phyloP scores from a whole-genome alignment of 2,329 filamentous ascomycete species.

The Neofusicoccum sp. region DNA sequence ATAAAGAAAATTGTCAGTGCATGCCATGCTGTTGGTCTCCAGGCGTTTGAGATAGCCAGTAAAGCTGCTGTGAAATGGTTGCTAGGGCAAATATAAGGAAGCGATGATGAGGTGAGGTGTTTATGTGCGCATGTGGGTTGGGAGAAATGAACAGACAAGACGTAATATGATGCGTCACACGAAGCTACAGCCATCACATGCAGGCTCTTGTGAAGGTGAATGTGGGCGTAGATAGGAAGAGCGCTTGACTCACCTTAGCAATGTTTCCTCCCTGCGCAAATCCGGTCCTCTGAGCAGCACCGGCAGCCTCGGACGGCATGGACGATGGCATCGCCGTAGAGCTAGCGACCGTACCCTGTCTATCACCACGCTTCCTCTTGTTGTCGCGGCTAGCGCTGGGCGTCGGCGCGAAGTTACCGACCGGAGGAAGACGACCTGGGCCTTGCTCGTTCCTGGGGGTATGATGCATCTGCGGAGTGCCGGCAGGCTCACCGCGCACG shows the following conservation, averaged over 20 bases:
- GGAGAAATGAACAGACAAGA: too few relatives aligned
- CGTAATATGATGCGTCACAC: too few relatives aligned
- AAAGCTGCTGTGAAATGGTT: too few relatives aligned
- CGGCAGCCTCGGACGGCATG: slow-evolving; percentile 33
- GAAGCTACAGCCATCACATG: not conserved
- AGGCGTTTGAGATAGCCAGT: too few relatives aligned
- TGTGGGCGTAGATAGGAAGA: too few relatives aligned
- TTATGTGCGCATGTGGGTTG: too few relatives aligned
- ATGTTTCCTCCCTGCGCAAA: slow-evolving; percentile 29
- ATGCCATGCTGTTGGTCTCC: too few relatives aligned
- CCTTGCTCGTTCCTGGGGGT: slow-evolving; percentile 46
- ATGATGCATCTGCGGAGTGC: slow-evolving; percentile 46
- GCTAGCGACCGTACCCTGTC: slow-evolving; percentile 50
- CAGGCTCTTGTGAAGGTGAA: not conserved
- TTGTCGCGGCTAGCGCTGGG: slow-evolving; percentile 82
- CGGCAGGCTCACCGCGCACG: slow-evolving; percentile 53
- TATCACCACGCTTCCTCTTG: slow-evolving; percentile 76
- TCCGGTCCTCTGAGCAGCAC: slow-evolving; percentile 24
- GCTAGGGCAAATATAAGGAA: too few relatives aligned
- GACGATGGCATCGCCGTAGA: slow-evolving; percentile 33
- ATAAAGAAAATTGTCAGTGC: not conserved
- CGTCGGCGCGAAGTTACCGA: slow-evolving; percentile 89
- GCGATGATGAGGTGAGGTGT: not conserved
- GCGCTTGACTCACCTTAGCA: slow-evolving; percentile 30
- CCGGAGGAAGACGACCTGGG: slow-evolving; percentile 67